phyloP scores from a whole-genome alignment of 257 asterid species.

The Capsicum baccatum region DNA sequence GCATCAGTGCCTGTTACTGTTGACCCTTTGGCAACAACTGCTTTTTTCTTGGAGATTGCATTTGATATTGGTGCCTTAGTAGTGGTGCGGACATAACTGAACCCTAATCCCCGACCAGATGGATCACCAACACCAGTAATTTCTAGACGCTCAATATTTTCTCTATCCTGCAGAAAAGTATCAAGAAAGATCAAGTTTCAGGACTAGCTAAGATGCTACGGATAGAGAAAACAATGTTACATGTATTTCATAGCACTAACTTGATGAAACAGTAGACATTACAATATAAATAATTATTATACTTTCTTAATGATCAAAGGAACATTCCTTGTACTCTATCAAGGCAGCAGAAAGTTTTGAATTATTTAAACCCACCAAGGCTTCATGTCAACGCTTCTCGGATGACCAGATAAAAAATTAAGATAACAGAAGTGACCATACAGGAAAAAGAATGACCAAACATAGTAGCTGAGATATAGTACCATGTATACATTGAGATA shows the following conservation, averaged over 20 bases:
- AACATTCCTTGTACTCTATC: not conserved
- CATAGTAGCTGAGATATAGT: not conserved
- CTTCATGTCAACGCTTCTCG: not conserved
- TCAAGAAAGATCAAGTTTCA: constrained; percentile 26
- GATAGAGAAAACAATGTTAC: constrained; percentile 3
- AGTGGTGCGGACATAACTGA: constrained; percentile 89
- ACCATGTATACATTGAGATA: not conserved
- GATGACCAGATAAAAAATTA: constrained; percentile 19
- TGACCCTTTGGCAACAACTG: constrained; percentile 83
- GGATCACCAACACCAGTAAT: constrained; percentile 99
- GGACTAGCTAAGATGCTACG: constrained; percentile 14
- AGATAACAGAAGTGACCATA: not conserved
- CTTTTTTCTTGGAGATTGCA: constrained; percentile 76
- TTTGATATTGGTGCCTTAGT: constrained; percentile 90
- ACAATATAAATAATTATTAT: not conserved
- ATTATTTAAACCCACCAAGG: not conserved
- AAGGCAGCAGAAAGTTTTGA: constrained; percentile 7
- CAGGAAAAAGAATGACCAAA: constrained; percentile 23
- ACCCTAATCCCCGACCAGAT: constrained; percentile 98
- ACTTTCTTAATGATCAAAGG: not conserved
- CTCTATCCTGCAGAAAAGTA: constrained; percentile 67
- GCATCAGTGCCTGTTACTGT: constrained; percentile 99
- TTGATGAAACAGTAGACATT: constrained; percentile 17
- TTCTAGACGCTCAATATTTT: constrained; percentile 93
- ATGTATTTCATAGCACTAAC: constrained; percentile 14